phyloP scores from a whole-genome alignment of 108 stramenopile genomes.

The Aureococcus anophagefferens region DNA sequence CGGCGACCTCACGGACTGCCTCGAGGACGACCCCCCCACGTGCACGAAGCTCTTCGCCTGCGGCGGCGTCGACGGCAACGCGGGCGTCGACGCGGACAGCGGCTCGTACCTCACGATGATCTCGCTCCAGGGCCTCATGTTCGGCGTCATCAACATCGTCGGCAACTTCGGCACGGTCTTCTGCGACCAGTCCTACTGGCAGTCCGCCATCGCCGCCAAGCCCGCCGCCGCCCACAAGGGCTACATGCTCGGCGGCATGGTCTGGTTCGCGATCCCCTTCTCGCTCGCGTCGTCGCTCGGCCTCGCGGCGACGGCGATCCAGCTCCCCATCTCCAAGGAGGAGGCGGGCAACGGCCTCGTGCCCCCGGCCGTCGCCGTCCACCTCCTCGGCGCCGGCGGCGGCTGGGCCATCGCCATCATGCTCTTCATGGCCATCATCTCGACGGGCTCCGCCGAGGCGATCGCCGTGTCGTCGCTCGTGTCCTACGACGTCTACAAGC shows the following conservation, averaged over 20 bases:
- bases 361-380: slow-evolving; percentile 74
- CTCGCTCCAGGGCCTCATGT: slow-evolving; percentile 72
- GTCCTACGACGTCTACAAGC: slow-evolving; percentile 80
- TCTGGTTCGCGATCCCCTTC: slow-evolving; percentile 84
- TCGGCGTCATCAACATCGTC: slow-evolving; percentile 85
- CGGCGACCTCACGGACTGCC: slow-evolving; percentile 46
- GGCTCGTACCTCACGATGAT: slow-evolving; percentile 86
- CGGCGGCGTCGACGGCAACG: slow-evolving; percentile 68
- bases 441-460: slow-evolving; percentile 77
- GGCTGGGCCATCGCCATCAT: slow-evolving; percentile 66
- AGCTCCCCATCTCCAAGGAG: slow-evolving; percentile 64
- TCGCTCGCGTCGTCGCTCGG: slow-evolving; percentile 82
- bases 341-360: slow-evolving; percentile 80
- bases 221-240: slow-evolving; percentile 67
- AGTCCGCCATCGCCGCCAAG: slow-evolving; percentile 79
- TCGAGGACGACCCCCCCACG: slow-evolving; percentile 61
- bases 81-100: slow-evolving; percentile 9
- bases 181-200: slow-evolving; percentile 88
- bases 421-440: slow-evolving; percentile 91
- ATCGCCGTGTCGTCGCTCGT: slow-evolving; percentile 81
- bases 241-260: slow-evolving; percentile 83
- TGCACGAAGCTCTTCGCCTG: slow-evolving; percentile 42
- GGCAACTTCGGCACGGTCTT: slow-evolving; percentile 92
- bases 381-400: slow-evolving; percentile 66
- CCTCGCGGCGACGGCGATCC: slow-evolving; percentile 67